Percentiles rank a stretch among this genome's conserved stretches.
Conservation (phyloP, 306 rosid genomes). For the Acmispon strigosus region DNA sequence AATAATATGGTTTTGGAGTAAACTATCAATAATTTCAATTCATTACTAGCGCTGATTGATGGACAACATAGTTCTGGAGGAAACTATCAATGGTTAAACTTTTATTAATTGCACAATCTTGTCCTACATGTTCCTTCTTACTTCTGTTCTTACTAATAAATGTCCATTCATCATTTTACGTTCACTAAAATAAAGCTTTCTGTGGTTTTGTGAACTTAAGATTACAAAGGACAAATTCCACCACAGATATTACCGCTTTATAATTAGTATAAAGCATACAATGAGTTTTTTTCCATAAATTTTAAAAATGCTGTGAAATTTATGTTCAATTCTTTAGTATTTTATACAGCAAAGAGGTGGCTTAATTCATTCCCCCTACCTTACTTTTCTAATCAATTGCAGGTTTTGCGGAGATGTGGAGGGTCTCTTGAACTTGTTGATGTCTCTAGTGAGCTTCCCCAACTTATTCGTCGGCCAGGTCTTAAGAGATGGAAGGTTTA, state of each 20-base stretch:
- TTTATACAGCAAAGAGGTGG: not conserved
- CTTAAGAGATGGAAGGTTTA: conserved; percentile 84
- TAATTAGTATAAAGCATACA: not conserved
- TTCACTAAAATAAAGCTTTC: not conserved
- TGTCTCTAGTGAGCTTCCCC: conserved; percentile 70
- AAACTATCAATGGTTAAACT: conserved; percentile 16
- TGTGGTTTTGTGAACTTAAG: not conserved
- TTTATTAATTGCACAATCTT: not conserved
- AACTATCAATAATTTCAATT: not conserved
- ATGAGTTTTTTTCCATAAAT: not conserved
- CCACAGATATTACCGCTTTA: not conserved
- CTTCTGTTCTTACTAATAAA: not conserved
- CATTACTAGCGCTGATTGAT: not conserved
- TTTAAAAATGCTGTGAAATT: not conserved
- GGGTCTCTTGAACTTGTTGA: conserved; percentile 74
- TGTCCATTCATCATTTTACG: not conserved
- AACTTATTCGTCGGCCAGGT: conserved; percentile 76
- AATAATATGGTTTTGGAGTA: conserved; percentile 18
- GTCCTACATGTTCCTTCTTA: not conserved
- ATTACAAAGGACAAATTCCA: not conserved
- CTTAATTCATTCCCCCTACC: not conserved
- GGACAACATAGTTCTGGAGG: conserved; percentile 10
- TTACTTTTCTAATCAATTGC: conserved; percentile 14
- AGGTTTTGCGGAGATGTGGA: conserved; percentile 71
- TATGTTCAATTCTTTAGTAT: not conserved